Evolutionary conservation across 176 grass and related monocot species (phyloP), one percentile per base, ranked within the genome.

Genomic region (Phyllostachys edulis): DNA sequence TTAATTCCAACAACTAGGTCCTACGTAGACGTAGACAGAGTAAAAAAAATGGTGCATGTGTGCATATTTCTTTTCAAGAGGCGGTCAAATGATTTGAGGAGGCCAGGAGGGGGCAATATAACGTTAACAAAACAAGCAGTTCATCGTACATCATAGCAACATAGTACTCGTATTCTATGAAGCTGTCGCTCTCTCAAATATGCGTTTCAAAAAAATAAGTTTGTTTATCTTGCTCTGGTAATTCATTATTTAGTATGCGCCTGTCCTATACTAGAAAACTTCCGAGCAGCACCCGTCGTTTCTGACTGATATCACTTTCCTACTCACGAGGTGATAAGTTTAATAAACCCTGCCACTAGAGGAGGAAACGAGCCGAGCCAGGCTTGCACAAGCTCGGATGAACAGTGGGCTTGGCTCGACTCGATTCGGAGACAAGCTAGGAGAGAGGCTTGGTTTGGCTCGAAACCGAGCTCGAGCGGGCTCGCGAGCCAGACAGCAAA

Each of bases 1-100:
- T 34, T 34, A 34, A 34, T 34, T 34, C 32, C 50, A 52, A 18
- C 50, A 18, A 18, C 50, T 50, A 5, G 14, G 16, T 50, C 50
- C 50, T 7, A 18, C 16, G 6, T 0, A 17, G 15, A 18, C 16
- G 6, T 0, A 17, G 15, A 17, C 0, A 17, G 15, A 18, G 5
- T 52, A 56, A n/a, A 56, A 56, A 56, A 34, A 34, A 34, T 9
- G 41, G 54, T 56, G 18, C 52, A 21, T 55, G 7, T 2, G n/a
- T 9, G 7, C 7, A n/a, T n/a, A 9, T 56, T n/a, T 56, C 20
- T 9, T 56, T 56, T n/a, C 54, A 56, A 56, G 6, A 56, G 18
- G 18, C 52, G 56, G n/a, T 60, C n/a, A 12, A 61, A 61, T 12
- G 57, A 61, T 26, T 24, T 12, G 4, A 61, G 57, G 4, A 23